Base-by-base conservation (phyloP, 208 protist genomes). In the Leishmania tropica region DNA sequence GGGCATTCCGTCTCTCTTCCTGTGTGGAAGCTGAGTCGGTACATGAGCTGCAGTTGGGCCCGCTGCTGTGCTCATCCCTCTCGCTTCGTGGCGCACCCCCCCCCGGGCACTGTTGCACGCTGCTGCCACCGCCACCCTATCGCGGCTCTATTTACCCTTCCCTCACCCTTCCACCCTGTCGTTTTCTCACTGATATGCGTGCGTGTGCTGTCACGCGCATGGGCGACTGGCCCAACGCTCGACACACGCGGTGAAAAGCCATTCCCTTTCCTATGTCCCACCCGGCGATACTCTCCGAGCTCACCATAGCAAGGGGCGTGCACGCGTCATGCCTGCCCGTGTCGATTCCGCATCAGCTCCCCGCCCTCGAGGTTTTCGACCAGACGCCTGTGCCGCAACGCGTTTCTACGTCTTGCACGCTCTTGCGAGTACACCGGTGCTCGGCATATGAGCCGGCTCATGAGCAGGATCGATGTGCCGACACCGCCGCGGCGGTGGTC, bases 261-360 rank as follows among this genome's bases (percentile, higher is more conserved):
- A 70, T 35, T 54, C 24, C 54, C 37, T 58, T 48, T 71, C n/a
- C 54, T 53, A 74, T 74, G 70, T n/a, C 45, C 37, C 24, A 56
- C 4, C 48, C 47, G 21, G 51, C n/a, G 10, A 15, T 64, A 35
- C 54, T 51, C 70, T 45, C 24, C 73, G 48, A 45, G n/a, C 48
- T 15, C 19, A 62, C 73, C 17, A 62, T 40, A 45, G 47, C 42
- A 35, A 28, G 51, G 51, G 21, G 35, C 15, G 24, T 76, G 35
- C 31, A 24, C 10, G 53, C 51, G 67, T 72, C 35, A 48, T 48
- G 28, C 35, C 24, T 47, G 31, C 72, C 42, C 28, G 45, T 81
- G 40, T 85, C 68, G 77, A 48, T 42, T 70, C 82, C 77, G 45
- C 77, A 81, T 67, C 73, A 85, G 8, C 48, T 60, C 31, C 53